These are phyloP conservation scores for Pythium plurisporium DNA, from an alignment of 352 stramenopile species.

Conservation along the genomic window DNA sequence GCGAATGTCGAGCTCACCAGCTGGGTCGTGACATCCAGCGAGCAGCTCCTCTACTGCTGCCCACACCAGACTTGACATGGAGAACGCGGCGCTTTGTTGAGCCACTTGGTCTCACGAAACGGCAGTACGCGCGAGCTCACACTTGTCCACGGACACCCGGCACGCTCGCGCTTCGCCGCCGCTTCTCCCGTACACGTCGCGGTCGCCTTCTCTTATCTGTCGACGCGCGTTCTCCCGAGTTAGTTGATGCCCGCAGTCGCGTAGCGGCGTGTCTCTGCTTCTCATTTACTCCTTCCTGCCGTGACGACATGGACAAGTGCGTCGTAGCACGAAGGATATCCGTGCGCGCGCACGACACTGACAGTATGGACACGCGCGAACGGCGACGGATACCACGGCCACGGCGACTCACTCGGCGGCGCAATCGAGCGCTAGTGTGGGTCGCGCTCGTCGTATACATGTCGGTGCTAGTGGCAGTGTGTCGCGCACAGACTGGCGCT, in stretches of 20 bases:
- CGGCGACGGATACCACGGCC: not conserved
- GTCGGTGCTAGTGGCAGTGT: not conserved
- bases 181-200: too few relatives aligned
- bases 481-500: not conserved
- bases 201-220: too few relatives aligned
- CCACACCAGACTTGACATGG: not conserved
- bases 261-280: too few relatives aligned
- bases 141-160: too few relatives aligned
- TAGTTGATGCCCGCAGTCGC: not conserved
- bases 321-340: conserved; percentile 6
- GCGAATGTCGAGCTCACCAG: not conserved
- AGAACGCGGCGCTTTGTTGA: too few relatives aligned
- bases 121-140: not conserved
- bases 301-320: conserved; percentile 3
- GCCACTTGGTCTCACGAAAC: not conserved
- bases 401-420: not conserved
- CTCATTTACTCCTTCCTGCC: too few relatives aligned
- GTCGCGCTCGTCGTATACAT: not conserved
- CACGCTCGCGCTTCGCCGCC: too few relatives aligned
- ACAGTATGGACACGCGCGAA: not conserved
- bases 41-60: conserved; percentile 1
- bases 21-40: not conserved
- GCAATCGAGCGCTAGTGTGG: not conserved
- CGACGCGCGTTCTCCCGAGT: not conserved
- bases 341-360: not conserved